A percentile compares a stretch with the other conserved stretches of the same genome.
Evolutionary conservation across 495 filamentous ascomycete genomes (phyloP).

Genomic region (Aspergillus olivimuriae): DNA sequence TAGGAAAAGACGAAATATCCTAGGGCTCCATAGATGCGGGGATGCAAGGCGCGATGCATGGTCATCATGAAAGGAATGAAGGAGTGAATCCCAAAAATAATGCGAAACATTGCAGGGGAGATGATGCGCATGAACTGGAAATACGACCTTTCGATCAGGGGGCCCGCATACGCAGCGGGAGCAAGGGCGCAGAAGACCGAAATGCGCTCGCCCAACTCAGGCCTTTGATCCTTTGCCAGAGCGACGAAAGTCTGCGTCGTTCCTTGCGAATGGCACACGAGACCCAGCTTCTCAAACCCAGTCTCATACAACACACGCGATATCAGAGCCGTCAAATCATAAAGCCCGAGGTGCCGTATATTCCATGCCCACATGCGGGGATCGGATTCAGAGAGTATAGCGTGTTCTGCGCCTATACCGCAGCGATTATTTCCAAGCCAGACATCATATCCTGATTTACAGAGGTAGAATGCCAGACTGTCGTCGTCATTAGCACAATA

Average conservation of each 20-base stretch:
- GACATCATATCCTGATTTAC: slow-evolving; percentile 91
- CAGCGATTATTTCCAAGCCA: slow-evolving; percentile 97
- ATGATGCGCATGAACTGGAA: slow-evolving; percentile 89
- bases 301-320: slow-evolving; percentile 79
- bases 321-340: slow-evolving; percentile 85
- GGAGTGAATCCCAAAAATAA: slow-evolving; percentile 87
- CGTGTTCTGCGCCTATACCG: slow-evolving; percentile 73
- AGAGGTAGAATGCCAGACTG: slow-evolving; percentile 84
- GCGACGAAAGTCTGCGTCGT: slow-evolving; percentile 88
- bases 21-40: slow-evolving; percentile 69
- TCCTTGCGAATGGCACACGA: slow-evolving; percentile 86
- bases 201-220: slow-evolving; percentile 76
- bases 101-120: slow-evolving; percentile 65
- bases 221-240: slow-evolving; percentile 85
- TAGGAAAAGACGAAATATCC: slow-evolving; percentile 89
- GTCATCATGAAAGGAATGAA: slow-evolving; percentile 96
- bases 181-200: slow-evolving; percentile 91
- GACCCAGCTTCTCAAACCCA: slow-evolving; percentile 73
- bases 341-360: slow-evolving; percentile 85
- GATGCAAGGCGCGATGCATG: slow-evolving; percentile 61
- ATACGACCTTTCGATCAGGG: slow-evolving; percentile 78
- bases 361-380: slow-evolving; percentile 98
- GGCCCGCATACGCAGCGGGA: slow-evolving; percentile 86
- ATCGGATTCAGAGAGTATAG: slow-evolving; percentile 60
- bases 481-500: slow-evolving; percentile 90